Conservation (phyloP, 306 rosid species). For the Rubus parviflorus region DNA sequence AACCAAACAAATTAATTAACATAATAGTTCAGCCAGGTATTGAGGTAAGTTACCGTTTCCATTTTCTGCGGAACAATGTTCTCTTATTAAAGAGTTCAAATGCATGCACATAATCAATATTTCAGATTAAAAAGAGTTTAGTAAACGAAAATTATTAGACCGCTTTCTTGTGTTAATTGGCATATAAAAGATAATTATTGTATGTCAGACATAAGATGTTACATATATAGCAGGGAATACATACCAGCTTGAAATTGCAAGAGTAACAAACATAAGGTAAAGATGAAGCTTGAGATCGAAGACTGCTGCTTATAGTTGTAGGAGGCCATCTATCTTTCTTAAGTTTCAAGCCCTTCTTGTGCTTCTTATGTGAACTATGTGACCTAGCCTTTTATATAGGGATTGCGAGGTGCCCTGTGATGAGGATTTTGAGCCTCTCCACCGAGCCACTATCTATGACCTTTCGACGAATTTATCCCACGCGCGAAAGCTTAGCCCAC, state of each 20-base stretch:
- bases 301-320: conserved; percentile 7
- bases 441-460: conserved; percentile 58
- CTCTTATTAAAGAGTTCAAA: too few species aligned
- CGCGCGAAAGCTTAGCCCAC: conserved; percentile 30
- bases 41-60: too few species aligned
- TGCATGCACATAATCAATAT: too few species aligned
- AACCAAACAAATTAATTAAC: background rate
- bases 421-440: conserved; percentile 25
- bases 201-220: too few species aligned
- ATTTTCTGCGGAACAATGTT: too few species aligned
- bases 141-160: too few species aligned
- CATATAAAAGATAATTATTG: too few species aligned
- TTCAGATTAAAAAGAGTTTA: too few species aligned
- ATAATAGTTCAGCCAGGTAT: too few species aligned
- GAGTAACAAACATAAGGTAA: conserved; percentile 33
- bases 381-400: conserved; percentile 34
- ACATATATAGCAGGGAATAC: too few species aligned
- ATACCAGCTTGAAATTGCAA: conserved; percentile 48
- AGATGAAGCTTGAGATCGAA: conserved; percentile 23
- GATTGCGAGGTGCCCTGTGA: background rate
- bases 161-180: too few species aligned
- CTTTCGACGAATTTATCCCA: conserved; percentile 18
- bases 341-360: background rate
- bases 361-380: background rate
- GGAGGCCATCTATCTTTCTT: conserved; percentile 34